These are phyloP conservation scores for Isatis lusitanica DNA, from an alignment of 441 rosid species.

Conservation along the genomic window DNA sequence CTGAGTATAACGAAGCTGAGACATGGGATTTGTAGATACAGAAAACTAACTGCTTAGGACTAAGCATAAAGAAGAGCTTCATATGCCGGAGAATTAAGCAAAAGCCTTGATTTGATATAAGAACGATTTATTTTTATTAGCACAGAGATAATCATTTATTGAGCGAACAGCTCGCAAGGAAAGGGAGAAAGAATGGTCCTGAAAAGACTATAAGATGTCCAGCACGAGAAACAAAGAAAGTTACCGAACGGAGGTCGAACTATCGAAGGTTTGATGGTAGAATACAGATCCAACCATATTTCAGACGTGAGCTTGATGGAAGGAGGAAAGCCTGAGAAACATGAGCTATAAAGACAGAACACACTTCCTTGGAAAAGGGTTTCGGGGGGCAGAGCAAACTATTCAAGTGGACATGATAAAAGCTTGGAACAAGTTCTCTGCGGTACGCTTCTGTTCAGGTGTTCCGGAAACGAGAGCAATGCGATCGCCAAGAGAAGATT, in stretches of 20 bases:
- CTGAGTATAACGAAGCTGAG: too few species aligned
- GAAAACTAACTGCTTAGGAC: slow-evolving; percentile 3
- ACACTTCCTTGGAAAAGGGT: slow-evolving; percentile 30
- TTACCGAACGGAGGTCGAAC: slow-evolving; percentile 43
- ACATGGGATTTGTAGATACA: not conserved
- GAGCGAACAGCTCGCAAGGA: slow-evolving; percentile 24
- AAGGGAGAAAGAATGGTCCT: slow-evolving; percentile 63
- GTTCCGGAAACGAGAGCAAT: slow-evolving; percentile 88
- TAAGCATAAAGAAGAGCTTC: slow-evolving; percentile 18
- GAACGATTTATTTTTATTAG: slow-evolving; percentile 27
- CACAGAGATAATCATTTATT: slow-evolving; percentile 23
- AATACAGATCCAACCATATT: slow-evolving; percentile 35
- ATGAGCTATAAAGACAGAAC: slow-evolving; percentile 40
- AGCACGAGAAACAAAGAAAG: slow-evolving; percentile 37
- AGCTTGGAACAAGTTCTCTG: slow-evolving; percentile 96
- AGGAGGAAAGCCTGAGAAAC: slow-evolving; percentile 41
- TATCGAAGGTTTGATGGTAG: slow-evolving; percentile 29
- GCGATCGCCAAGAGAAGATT: slow-evolving; percentile 76
- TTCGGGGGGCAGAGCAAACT: slow-evolving; percentile 38
- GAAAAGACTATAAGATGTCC: slow-evolving; percentile 47
- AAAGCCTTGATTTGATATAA: slow-evolving; percentile 8
- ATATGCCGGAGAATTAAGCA: not conserved
- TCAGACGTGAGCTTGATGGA: slow-evolving; percentile 44
- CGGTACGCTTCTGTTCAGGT: slow-evolving; percentile 83
- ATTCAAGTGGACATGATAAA: slow-evolving; percentile 88